Evolutionary conservation across 345 rosid species (phyloP).

Genomic region (Hypericum perforatum): DNA sequence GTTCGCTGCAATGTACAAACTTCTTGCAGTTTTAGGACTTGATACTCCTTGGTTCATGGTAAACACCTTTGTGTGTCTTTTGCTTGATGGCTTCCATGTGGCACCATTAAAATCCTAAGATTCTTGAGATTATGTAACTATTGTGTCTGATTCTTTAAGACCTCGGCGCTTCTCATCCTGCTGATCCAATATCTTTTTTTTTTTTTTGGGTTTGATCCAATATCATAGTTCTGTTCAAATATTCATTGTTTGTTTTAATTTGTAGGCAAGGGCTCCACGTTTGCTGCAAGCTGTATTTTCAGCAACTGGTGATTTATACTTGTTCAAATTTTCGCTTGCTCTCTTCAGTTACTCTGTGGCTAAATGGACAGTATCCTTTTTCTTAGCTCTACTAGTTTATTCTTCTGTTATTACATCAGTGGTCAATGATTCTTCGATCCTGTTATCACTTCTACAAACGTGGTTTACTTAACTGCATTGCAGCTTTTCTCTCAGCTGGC

Average conservation of each 20-base stretch:
- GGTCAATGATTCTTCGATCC: neutral
- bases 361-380: slow-evolving; percentile 83
- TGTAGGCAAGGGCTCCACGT: slow-evolving; percentile 61
- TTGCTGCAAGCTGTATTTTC: slow-evolving; percentile 73
- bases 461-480: slow-evolving; percentile 36
- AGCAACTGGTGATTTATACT: slow-evolving; percentile 78
- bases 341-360: slow-evolving; percentile 52
- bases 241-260: slow-evolving; percentile 10
- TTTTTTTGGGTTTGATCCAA: slow-evolving; percentile 5
- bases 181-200: neutral
- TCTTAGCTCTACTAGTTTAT: too few relatives aligned
- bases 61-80: slow-evolving; percentile 2
- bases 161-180: too few relatives aligned
- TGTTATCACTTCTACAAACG: slow-evolving; percentile 6
- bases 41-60: slow-evolving; percentile 77
- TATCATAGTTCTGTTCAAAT: neutral
- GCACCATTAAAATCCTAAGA: too few relatives aligned
- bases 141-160: too few relatives aligned
- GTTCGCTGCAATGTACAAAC: slow-evolving; percentile 55
- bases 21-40: slow-evolving; percentile 53
- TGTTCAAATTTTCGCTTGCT: slow-evolving; percentile 52
- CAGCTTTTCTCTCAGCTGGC: slow-evolving; percentile 72
- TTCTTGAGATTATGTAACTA: too few relatives aligned
- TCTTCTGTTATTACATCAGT: too few relatives aligned
- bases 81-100: neutral